phyloP scores from a whole-genome alignment of 2,329 filamentous ascomycete species.

The Calcarisporium arbuscula region DNA sequence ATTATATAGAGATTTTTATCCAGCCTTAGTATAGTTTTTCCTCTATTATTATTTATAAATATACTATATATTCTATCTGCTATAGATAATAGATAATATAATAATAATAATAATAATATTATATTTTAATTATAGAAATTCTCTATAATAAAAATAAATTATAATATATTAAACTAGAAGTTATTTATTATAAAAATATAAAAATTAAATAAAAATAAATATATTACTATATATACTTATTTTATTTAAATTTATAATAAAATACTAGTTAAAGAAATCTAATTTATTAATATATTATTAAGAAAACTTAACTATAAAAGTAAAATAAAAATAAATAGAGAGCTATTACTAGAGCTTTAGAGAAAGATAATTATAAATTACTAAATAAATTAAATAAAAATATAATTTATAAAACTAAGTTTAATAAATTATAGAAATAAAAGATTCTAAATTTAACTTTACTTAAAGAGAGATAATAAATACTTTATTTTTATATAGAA shows the following conservation, averaged over 20 bases:
- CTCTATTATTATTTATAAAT: neutral
- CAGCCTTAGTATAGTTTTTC: neutral
- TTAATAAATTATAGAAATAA: neutral
- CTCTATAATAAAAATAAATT: neutral
- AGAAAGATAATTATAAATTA: neutral
- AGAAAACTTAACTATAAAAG: neutral
- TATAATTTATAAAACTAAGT: neutral
- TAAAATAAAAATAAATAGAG: neutral
- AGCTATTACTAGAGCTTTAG: neutral
- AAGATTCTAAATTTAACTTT: neutral
- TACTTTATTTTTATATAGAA: neutral
- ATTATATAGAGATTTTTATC: neutral
- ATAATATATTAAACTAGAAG: neutral
- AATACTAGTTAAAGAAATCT: neutral
- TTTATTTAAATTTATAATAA: neutral
- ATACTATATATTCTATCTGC: neutral
- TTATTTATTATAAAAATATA: neutral
- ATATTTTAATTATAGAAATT: neutral
- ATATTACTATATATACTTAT: neutral
- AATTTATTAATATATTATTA: neutral
- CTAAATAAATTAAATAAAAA: neutral
- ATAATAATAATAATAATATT: neutral
- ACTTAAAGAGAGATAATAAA: neutral
- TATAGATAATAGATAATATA: neutral
- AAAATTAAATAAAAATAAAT: neutral